phyloP scores from a whole-genome alignment of 495 filamentous ascomycete species.

The Margaritispora aquatica region DNA sequence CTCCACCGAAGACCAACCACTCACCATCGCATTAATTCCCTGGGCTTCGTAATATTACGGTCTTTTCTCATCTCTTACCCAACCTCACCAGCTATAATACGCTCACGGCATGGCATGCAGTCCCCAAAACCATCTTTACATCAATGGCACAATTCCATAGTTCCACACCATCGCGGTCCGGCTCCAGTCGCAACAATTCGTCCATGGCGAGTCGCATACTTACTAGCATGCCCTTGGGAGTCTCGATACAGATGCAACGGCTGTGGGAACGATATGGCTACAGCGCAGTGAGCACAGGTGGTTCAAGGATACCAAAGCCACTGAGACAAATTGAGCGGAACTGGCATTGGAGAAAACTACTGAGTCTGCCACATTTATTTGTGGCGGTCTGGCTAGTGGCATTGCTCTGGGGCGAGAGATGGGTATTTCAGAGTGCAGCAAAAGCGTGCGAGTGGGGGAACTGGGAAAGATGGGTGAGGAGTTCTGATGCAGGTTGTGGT shows the following conservation, averaged over 20 bases:
- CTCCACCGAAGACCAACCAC: neutral
- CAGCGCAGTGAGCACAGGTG: constrained; percentile 7
- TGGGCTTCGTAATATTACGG: neutral
- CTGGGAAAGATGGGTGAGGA: constrained; percentile 90
- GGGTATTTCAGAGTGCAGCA: constrained; percentile 61
- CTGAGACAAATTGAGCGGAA: constrained; percentile 8
- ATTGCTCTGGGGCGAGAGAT: constrained; percentile 84
- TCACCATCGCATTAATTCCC: neutral
- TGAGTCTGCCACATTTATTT: constrained; percentile 60
- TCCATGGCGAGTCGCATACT: constrained; percentile 19
- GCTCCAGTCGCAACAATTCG: constrained; percentile 8
- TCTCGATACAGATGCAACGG: constrained; percentile 16
- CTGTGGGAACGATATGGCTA: constrained; percentile 12
- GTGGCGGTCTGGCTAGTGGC: constrained; percentile 68
- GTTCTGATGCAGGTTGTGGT: neutral
- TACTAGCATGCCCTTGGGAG: constrained; percentile 4
- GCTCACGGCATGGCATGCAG: constrained; percentile 25
- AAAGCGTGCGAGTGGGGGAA: constrained; percentile 70
- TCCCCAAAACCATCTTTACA: constrained; percentile 1
- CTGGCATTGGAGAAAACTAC: constrained; percentile 22
- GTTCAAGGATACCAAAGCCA: neutral
- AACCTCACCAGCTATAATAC: neutral
- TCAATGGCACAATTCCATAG: constrained; percentile 34
- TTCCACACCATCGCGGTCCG: constrained; percentile 10
- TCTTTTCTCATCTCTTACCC: neutral